Evolutionary conservation across 2,329 filamentous ascomycete genomes (phyloP).

Genomic region (Calcarisporium arbuscula): DNA sequence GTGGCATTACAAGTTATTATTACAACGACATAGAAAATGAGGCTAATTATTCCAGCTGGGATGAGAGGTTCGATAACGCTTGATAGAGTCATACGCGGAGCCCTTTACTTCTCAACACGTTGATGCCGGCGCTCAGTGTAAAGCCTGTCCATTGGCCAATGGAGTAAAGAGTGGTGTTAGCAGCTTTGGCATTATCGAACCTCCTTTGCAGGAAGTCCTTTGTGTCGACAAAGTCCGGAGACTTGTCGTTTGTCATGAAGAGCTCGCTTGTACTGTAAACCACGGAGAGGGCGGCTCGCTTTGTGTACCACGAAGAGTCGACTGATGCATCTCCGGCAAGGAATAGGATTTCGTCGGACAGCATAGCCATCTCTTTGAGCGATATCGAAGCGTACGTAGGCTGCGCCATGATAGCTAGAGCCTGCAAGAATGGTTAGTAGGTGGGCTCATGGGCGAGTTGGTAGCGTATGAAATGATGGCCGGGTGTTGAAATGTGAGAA

Average conservation of each 20-base stretch:
- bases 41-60: too few relatives aligned
- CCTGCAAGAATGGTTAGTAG: slow-evolving; percentile 41
- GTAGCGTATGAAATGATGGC: too few relatives aligned
- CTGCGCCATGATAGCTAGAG: slow-evolving; percentile 84
- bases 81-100: slow-evolving; percentile 57
- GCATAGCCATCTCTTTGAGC: slow-evolving; percentile 67
- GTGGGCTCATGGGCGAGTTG: too few relatives aligned
- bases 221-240: slow-evolving; percentile 67
- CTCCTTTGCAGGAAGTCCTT: slow-evolving; percentile 72
- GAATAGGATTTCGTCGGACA: slow-evolving; percentile 91
- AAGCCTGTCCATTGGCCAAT: slow-evolving; percentile 77
- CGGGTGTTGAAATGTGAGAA: not conserved
- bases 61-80: not conserved
- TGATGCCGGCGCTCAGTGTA: slow-evolving; percentile 68
- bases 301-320: slow-evolving; percentile 81
- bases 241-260: slow-evolving; percentile 88
- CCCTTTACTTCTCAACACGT: slow-evolving; percentile 82
- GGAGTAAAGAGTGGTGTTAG: slow-evolving; percentile 57
- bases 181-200: slow-evolving; percentile 58
- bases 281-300: slow-evolving; percentile 49
- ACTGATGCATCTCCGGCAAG: slow-evolving; percentile 76
- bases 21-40: too few relatives aligned
- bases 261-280: slow-evolving; percentile 71
- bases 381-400: slow-evolving; percentile 71
- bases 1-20: too few relatives aligned